Evolutionary conservation across 352 stramenopile genomes (phyloP).

Genomic region (Globisporangium solare): DNA sequence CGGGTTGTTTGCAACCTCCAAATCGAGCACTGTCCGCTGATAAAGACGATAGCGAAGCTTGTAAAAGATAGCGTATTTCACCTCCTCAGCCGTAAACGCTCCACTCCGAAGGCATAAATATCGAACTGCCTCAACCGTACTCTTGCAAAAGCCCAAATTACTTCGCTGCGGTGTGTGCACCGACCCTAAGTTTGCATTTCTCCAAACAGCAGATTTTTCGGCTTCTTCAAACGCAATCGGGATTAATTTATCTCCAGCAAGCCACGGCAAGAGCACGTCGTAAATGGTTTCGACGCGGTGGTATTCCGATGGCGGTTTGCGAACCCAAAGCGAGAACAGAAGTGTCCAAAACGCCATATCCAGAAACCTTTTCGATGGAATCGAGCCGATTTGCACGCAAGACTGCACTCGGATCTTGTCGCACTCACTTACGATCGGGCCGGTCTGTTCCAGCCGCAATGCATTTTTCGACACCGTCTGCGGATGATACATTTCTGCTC

Average conservation of each 20-base stretch:
- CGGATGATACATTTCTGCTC: conserved; percentile 82
- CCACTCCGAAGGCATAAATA: conserved; percentile 58
- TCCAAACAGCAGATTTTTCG: conserved; percentile 25
- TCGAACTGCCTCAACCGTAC: conserved; percentile 67
- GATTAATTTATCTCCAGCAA: conserved; percentile 69
- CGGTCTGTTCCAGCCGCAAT: conserved; percentile 10
- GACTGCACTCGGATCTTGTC: conserved; percentile 81
- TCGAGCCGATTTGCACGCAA: conserved; percentile 58
- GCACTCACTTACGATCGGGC: conserved; percentile 11
- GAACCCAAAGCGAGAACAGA: conserved; percentile 82
- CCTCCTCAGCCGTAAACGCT: conserved; percentile 47
- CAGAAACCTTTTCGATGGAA: conserved; percentile 57
- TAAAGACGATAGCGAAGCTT: conserved; percentile 68
- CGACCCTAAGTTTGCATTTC: conserved; percentile 22
- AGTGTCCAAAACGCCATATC: conserved; percentile 86
- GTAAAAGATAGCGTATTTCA: conserved; percentile 71
- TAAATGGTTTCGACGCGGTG: conserved; percentile 86
- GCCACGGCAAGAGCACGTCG: conserved; percentile 86
- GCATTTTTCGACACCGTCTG: conserved; percentile 20
- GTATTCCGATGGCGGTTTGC: conserved; percentile 81
- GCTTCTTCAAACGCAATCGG: conserved; percentile 51
- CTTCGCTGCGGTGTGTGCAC: conserved; percentile 64
- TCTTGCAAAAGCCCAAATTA: conserved; percentile 81
- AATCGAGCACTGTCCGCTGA: conserved; percentile 41
- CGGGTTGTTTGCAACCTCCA: conserved; percentile 53